These are phyloP conservation scores for Corylus avellana DNA, from an alignment of 306 rosid genomes.

Conservation along the genomic window DNA sequence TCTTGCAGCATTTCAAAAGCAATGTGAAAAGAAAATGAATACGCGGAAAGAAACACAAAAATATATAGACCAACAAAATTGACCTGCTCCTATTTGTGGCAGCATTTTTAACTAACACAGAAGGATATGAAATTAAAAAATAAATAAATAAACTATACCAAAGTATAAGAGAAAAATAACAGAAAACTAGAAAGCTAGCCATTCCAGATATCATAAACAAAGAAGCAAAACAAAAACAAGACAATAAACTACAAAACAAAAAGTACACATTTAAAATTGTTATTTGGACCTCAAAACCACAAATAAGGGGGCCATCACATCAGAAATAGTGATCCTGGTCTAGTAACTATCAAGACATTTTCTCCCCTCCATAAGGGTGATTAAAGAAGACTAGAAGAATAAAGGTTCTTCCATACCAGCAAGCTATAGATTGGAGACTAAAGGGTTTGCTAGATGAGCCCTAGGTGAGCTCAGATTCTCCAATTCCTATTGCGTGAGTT, in stretches of 20 bases:
- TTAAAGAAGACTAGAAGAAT: background rate
- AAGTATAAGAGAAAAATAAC: background rate
- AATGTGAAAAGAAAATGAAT: background rate
- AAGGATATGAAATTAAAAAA: background rate
- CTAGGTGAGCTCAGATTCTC: background rate
- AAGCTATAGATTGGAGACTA: background rate
- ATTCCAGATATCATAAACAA: background rate
- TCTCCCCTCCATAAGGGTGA: background rate
- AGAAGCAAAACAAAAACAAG: background rate
- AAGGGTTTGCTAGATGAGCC: background rate
- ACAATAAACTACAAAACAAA: background rate
- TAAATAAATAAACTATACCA: background rate
- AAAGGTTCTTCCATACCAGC: constrained; percentile 1
- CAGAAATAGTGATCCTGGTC: background rate
- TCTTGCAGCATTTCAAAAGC: background rate
- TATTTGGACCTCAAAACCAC: background rate
- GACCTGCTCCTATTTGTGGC: background rate
- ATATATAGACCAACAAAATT: background rate
- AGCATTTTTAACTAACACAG: background rate
- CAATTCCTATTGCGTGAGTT: background rate
- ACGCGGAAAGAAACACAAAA: background rate
- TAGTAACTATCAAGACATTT: background rate
- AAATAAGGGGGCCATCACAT: background rate
- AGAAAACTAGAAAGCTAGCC: background rate
- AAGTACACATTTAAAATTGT: background rate